Conservation (phyloP, 768 basidiomycete genomes). For the Mrakia gelida region DNA sequence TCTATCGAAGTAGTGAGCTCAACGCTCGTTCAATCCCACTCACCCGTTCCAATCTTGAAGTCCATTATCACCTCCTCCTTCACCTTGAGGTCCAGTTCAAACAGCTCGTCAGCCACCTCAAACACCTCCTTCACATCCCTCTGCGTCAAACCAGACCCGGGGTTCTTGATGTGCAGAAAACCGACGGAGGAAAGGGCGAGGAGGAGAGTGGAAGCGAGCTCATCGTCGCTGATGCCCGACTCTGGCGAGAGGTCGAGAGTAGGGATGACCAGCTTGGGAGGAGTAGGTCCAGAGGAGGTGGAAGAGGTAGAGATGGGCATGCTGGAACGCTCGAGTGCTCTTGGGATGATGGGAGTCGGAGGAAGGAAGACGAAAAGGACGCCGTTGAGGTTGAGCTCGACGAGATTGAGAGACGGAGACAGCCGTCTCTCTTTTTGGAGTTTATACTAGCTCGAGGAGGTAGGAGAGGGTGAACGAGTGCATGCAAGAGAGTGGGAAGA, state of each 20-base stretch:
- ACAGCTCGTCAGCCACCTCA: conserved; percentile 2
- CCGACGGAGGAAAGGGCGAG: conserved; percentile 10
- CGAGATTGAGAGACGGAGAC: too few relatives aligned
- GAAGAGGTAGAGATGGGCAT: neutral
- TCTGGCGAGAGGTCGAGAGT: conserved; percentile 3
- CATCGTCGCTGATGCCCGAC: neutral
- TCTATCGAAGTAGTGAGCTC: too few relatives aligned
- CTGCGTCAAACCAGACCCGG: neutral
- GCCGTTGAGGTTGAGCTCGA: too few relatives aligned
- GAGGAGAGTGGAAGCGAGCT: conserved; percentile 6
- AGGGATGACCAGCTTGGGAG: conserved; percentile 13
- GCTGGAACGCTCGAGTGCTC: neutral
- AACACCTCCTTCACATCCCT: conserved; percentile 3
- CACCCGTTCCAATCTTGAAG: neutral
- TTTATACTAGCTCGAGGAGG: too few relatives aligned
- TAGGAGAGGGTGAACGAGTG: too few relatives aligned
- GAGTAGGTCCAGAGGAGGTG: neutral
- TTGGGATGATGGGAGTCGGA: neutral
- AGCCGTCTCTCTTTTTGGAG: too few relatives aligned
- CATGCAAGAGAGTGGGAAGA: too few relatives aligned
- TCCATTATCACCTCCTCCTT: conserved; percentile 12
- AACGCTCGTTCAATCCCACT: too few relatives aligned
- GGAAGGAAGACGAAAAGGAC: neutral
- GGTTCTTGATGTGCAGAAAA: conserved; percentile 4
- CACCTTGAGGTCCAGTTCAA: neutral